These are phyloP conservation scores for Immersiporthe knoxdaviesiana DNA, from an alignment of 2,329 filamentous ascomycete species.

Conservation along the genomic window DNA sequence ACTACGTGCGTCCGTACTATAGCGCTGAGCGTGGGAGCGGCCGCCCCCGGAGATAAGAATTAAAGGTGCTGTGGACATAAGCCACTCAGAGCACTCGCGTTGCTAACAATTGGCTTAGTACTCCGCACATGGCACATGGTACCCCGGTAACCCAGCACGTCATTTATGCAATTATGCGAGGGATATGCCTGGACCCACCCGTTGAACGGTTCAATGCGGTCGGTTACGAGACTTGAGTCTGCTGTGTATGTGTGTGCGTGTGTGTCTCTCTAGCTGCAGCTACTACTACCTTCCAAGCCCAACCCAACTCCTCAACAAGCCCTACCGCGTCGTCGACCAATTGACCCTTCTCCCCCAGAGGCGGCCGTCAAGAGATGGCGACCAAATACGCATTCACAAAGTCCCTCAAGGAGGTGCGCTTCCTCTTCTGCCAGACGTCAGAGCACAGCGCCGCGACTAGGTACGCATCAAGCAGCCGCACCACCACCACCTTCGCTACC, in stretches of 20 bases:
- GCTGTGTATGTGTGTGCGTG: not conserved
- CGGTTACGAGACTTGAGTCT: not conserved
- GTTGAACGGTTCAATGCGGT: not conserved
- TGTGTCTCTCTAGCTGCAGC: not conserved
- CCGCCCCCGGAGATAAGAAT: constrained; percentile 24
- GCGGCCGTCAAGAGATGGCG: constrained; percentile 65
- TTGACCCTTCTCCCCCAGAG: not conserved
- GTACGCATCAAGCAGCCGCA: constrained; percentile 53
- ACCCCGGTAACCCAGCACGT: constrained; percentile 1
- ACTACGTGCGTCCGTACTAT: not conserved
- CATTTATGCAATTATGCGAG: constrained; percentile 12
- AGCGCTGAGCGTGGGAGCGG: not conserved
- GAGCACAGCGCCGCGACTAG: constrained; percentile 87
- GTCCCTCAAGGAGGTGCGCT: constrained; percentile 91
- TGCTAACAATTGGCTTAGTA: not conserved
- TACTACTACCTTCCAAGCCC: not conserved
- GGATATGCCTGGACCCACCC: not conserved
- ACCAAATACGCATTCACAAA: constrained; percentile 90
- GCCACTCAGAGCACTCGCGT: not conserved
- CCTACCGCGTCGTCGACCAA: not conserved
- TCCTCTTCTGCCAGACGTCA: constrained; percentile 94
- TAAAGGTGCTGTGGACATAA: constrained; percentile 9
- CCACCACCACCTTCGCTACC: not conserved
- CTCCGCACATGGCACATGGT: not conserved
- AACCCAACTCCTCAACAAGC: not conserved